Base-by-base conservation (phyloP, 441 rosid genomes). In the Capsella rubella region DNA sequence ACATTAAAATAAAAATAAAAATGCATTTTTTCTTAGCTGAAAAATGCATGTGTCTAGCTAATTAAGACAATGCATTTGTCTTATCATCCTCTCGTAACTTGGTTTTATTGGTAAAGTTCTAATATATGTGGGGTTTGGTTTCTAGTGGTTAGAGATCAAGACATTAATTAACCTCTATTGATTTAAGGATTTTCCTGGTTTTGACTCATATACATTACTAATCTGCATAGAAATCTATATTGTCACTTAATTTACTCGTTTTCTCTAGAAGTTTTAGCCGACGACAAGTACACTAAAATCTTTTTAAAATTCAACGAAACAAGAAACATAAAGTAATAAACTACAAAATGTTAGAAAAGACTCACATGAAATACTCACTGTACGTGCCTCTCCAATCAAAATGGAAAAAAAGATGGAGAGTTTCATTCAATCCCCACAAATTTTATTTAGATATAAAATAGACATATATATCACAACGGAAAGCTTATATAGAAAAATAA, bases 341-440 rank as follows among this genome's bases (percentile, higher is more conserved):
- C 27, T 25, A 35, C 6, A 54, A 50, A 18, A 27, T 66, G 62
- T 50, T 57, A 49, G 53, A 66, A 66, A 66, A 57, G 67, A 67
- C 61, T 74, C 54, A 74, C 52, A 39, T 51, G 60, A 13, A 14
- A 52, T 2, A n/a, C 49, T 43, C 49, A 64, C 47, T 73, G 66
- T 21, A 21, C 25, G 25, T 73, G 28, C 28, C 5, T 16, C 52
- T 49, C 12, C 18, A 49, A 16, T 8, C 52, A 46, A 46, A 46
- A n/a, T 4, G 2, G 6, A 5, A 45, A 45, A n/a, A 45, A 12
- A 40, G 45, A 2, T 45, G 3, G 21, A 7, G 50, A 45, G 50
- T 45, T n/a, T 14, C 47, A 43, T 43, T 43, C 47, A 43, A 14
- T 6, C 16, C 47, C 8, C 18, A 43, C n/a, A 12, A 40, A 40